phyloP scores from a whole-genome alignment of 2,329 filamentous ascomycete genomes.

The Fusarium nelsonii region DNA sequence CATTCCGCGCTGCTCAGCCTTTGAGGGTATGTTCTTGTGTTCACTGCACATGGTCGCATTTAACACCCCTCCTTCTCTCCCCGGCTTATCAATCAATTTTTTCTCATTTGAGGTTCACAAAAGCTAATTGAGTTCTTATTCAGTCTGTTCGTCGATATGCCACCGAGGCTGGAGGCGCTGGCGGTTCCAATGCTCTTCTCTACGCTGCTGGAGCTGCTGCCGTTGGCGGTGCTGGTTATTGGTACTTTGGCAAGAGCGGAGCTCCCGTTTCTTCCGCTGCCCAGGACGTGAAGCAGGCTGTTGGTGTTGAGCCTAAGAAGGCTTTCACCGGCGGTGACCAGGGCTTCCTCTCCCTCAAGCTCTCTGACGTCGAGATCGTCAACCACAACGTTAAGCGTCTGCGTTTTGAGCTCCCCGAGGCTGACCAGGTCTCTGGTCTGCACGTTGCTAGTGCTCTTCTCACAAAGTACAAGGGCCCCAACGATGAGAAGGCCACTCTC shows the following conservation, averaged over 20 bases:
- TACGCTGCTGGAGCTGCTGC: conserved; percentile 71
- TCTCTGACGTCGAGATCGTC: conserved; percentile 81
- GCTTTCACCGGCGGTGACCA: conserved; percentile 86
- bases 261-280: conserved; percentile 63
- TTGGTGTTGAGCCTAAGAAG: conserved; percentile 65
- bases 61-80: conserved; percentile 8
- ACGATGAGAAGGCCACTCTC: conserved; percentile 85
- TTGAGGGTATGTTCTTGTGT: conserved; percentile 66
- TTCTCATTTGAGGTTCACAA: not conserved
- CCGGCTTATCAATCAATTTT: conserved; percentile 26
- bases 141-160: conserved; percentile 74
- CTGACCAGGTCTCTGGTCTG: conserved; percentile 86
- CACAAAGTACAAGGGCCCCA: conserved; percentile 90
- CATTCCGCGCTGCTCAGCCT: conserved; percentile 73
- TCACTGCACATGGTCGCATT: conserved; percentile 2
- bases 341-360: conserved; percentile 85
- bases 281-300: conserved; percentile 60
- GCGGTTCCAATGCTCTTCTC: conserved; percentile 69
- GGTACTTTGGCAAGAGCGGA: conserved; percentile 64
- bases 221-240: conserved; percentile 69
- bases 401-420: conserved; percentile 87
- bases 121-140: conserved; percentile 50
- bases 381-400: conserved; percentile 97
- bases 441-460: conserved; percentile 86
- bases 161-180: conserved; percentile 66